Percentiles rank a stretch among this genome's conserved stretches.
Evolutionary conservation across 139 green algal species (phyloP).

Genomic region (Spirogloea muscicola): DNA sequence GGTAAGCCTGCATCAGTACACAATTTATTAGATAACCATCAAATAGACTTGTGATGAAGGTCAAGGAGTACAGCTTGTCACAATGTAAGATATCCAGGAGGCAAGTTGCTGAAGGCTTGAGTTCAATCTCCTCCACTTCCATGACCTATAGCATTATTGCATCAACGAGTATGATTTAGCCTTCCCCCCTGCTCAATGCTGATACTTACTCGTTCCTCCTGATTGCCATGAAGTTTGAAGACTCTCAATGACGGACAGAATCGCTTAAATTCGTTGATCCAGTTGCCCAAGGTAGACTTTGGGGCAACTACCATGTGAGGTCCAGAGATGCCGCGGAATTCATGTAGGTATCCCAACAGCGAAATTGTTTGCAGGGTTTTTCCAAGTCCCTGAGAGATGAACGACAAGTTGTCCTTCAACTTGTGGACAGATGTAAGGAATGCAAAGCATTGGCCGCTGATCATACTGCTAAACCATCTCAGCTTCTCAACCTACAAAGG

Average conservation of each 20-base stretch:
- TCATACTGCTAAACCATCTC: too few species aligned
- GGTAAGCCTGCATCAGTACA: slow-evolving; percentile 22
- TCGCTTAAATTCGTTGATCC: slow-evolving; percentile 92
- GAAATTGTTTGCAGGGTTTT: slow-evolving; percentile 99
- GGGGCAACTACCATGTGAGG: slow-evolving; percentile 96
- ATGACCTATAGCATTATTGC: too few species aligned
- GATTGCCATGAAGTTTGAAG: slow-evolving; percentile 93
- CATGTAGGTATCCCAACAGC: slow-evolving; percentile 87
- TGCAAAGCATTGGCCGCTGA: too few species aligned
- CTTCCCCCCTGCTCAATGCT: too few species aligned
- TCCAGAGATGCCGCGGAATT: slow-evolving; percentile 91
- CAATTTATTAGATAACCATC: slow-evolving; percentile 8
- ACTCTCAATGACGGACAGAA: slow-evolving; percentile 85
- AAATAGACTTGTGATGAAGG: too few species aligned
- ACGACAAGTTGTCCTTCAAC: too few species aligned
- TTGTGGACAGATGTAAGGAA: too few species aligned
- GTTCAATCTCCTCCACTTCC: too few species aligned
- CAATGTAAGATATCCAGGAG: neutral
- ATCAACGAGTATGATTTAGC: too few species aligned
- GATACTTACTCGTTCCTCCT: slow-evolving; percentile 60
- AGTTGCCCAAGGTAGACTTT: slow-evolving; percentile 97
- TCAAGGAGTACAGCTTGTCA: too few species aligned
- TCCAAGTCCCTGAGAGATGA: slow-evolving; percentile 71
- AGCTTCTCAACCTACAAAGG: too few species aligned
- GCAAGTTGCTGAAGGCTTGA: too few species aligned